Evolutionary conservation across 164 flowering plant species (phyloP).

Genomic region (Magnolia kwangsiensis): DNA sequence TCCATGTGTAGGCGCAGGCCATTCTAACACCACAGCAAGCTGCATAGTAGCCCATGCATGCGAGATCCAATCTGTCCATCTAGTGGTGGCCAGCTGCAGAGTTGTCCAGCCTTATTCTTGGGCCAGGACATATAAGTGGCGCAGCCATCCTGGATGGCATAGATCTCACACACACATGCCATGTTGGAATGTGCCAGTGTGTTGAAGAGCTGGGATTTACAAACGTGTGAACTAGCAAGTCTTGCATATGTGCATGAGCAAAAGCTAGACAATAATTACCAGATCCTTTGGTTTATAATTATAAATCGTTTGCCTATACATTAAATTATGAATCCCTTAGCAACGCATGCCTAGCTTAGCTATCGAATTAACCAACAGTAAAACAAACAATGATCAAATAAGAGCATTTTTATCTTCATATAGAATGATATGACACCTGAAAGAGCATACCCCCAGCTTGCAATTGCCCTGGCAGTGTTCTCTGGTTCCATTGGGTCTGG

Average conservation of each 20-base stretch:
- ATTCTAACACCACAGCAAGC: background rate
- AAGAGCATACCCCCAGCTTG: slow-evolving; percentile 79
- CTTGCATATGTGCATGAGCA: background rate
- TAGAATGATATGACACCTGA: background rate
- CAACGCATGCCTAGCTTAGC: background rate
- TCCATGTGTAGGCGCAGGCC: background rate
- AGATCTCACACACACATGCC: background rate
- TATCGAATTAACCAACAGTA: background rate
- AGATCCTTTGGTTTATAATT: background rate
- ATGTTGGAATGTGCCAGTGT: background rate
- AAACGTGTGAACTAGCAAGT: background rate
- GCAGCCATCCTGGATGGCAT: background rate
- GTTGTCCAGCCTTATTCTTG: background rate
- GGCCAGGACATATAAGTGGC: background rate
- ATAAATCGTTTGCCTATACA: background rate
- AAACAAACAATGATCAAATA: background rate
- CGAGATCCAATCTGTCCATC: background rate
- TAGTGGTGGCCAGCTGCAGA: background rate
- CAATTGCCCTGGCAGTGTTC: slow-evolving; percentile 88
- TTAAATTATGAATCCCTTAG: background rate
- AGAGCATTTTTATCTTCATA: background rate
- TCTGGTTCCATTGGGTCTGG: slow-evolving; percentile 93
- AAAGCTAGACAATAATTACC: background rate
- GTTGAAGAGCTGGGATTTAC: background rate
- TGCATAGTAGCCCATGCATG: background rate